A percentile compares a stretch with the other conserved stretches of the same genome.
Evolutionary conservation across 225 moss, liverwort and hornwort genomes (phyloP).

Genomic region (Straminergon stramineum): DNA sequence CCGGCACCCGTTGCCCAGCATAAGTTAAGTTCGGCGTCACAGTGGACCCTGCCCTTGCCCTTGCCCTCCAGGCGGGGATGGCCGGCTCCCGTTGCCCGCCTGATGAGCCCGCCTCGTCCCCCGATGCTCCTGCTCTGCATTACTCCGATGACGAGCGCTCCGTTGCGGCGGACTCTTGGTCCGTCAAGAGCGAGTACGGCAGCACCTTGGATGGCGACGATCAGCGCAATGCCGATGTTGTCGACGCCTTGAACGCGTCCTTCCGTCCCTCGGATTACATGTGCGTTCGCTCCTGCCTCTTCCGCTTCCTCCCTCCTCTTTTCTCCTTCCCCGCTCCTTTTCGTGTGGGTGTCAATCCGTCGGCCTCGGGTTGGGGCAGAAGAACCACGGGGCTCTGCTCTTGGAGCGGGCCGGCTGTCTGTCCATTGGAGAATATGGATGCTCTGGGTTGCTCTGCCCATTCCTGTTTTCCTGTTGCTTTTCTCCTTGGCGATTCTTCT

Average conservation of each 20-base stretch:
- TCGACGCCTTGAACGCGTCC: conserved; percentile 62
- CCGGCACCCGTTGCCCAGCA: neutral
- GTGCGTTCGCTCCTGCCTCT: conserved; percentile 10
- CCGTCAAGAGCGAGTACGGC: conserved; percentile 92
- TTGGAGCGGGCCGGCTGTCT: neutral
- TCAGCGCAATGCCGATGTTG: conserved; percentile 69
- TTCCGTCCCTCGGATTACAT: conserved; percentile 63
- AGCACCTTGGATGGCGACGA: conserved; percentile 94
- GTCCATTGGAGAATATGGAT: neutral
- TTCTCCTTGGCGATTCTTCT: neutral
- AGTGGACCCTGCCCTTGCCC: neutral
- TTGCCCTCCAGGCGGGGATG: conserved; percentile 21
- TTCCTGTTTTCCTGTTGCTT: neutral
- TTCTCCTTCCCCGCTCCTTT: neutral
- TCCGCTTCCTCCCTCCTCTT: too few relatives aligned
- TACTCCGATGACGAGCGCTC: conserved; percentile 96
- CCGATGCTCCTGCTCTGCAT: conserved; percentile 44
- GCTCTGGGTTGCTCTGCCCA: neutral
- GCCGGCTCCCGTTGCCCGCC: conserved; percentile 61
- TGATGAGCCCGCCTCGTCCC: conserved; percentile 26
- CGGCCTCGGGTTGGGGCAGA: neutral
- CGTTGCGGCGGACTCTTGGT: conserved; percentile 97
- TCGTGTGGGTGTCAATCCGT: neutral
- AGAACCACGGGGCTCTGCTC: neutral
- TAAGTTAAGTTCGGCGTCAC: neutral